Conservation (phyloP, 164 flowering plant genomes). For the Akebia trifoliata region DNA sequence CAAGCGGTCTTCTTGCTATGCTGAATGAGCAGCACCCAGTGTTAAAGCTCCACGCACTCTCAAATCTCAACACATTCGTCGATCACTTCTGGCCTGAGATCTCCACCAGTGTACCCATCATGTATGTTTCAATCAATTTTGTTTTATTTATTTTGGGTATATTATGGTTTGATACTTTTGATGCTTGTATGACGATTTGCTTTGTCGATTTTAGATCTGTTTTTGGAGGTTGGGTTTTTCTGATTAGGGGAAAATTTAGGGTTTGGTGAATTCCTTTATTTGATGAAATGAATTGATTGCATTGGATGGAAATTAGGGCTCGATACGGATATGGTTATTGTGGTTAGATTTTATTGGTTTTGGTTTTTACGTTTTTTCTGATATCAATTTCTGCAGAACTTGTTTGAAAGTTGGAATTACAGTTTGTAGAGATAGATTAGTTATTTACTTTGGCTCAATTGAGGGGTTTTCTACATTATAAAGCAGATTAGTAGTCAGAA, state of each 20-base stretch:
- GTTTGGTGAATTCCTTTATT: not conserved
- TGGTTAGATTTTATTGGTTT: too few species aligned
- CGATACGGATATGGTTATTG: too few species aligned
- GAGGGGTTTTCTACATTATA: too few species aligned
- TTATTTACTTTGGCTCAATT: too few species aligned
- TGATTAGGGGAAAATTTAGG: not conserved
- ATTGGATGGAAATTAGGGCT: not conserved
- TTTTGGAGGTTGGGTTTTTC: not conserved
- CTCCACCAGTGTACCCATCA: constrained; percentile 75
- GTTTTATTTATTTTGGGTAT: not conserved
- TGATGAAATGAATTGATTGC: not conserved
- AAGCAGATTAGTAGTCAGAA: too few species aligned
- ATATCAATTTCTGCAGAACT: not conserved
- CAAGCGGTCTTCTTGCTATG: constrained; percentile 86
- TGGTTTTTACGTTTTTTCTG: not conserved
- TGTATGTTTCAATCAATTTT: constrained; percentile 30
- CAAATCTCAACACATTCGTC: constrained; percentile 64
- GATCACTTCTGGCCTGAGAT: constrained; percentile 93
- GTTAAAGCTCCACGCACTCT: constrained; percentile 82
- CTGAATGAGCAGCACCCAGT: constrained; percentile 70
- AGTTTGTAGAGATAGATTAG: too few species aligned
- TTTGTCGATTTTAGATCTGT: not conserved
- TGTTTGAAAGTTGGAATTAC: too few species aligned
- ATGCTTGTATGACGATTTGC: not conserved
- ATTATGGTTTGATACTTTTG: too few species aligned